phyloP scores from a whole-genome alignment of 2,329 filamentous ascomycete species.

The Paecilomyces variotii region DNA sequence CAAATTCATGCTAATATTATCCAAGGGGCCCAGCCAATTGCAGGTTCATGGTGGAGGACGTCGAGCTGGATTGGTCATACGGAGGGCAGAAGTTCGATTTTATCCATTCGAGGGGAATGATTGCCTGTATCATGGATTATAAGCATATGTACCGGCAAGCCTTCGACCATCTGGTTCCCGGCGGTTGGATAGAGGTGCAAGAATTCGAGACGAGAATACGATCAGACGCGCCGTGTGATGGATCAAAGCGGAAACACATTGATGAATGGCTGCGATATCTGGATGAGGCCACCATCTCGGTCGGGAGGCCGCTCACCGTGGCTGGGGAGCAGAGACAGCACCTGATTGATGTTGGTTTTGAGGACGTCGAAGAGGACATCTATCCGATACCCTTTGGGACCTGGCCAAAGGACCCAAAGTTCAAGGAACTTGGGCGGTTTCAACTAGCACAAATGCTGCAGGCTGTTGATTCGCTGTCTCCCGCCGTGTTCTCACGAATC shows the following conservation, averaged over 20 bases:
- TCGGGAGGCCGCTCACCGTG: not conserved
- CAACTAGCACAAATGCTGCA: not conserved
- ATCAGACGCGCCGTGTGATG: constrained; percentile 4
- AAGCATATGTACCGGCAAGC: constrained; percentile 7
- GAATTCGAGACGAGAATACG: constrained; percentile 11
- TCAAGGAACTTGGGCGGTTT: not conserved
- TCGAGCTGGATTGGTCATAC: not conserved
- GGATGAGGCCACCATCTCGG: not conserved
- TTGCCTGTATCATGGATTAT: constrained; percentile 12
- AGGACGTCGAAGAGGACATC: not conserved
- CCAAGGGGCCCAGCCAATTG: not conserved
- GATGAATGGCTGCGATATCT: not conserved
- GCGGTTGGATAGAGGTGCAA: constrained; percentile 12
- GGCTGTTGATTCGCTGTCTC: not conserved
- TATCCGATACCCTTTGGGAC: not conserved
- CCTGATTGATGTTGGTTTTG: not conserved
- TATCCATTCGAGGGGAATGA: constrained; percentile 10
- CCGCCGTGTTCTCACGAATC: not conserved
- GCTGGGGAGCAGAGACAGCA: not conserved
- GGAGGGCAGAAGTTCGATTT: constrained; percentile 2
- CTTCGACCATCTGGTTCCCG: constrained; percentile 9
- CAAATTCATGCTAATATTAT: not conserved
- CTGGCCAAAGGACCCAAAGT: not conserved
- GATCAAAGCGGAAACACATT: not conserved
- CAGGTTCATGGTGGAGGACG: not conserved